Base-by-base conservation (phyloP, 140 eudicot genomes). In the Bidens hawaiensis region DNA sequence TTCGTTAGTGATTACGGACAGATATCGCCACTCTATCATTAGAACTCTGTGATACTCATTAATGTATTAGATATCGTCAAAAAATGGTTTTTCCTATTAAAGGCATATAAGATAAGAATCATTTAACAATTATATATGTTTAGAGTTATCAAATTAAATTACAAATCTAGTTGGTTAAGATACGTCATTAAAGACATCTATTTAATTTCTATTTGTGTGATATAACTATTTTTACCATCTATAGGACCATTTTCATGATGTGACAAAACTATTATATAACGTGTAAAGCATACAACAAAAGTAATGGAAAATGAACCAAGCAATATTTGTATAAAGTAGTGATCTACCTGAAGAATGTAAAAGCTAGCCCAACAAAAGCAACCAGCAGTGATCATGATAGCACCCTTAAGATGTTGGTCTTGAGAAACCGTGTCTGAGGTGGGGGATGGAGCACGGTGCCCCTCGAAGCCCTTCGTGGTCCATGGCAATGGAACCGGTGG, bases 311-410 rank as follows among this genome's bases (percentile, higher is more conserved):
- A 45, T 0, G 36, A 62, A 67, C 61, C 13, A n/a, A 47, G 61
- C 19, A 17, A 60, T n/a, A 48, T 1, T 4, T 4, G 13, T 8
- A 27, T 6, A 56, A 62, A 41, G 10, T 38, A 52, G 51, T 52
- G 30, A 50, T 18, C 62, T 71, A 91, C 96, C 81, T 91, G 99
- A 23, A 91, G 87, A 43, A 84, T 81, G 83, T 78, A 65, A 70
- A 91, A 91, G 65, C 67, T 56, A 27, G 96, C 90, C 99, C 96
- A 87, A 64, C 89, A 76, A 42, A 82, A 41, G 47, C 99, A 91
- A 65, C 89, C 96, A 3, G 79, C 75, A 12, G 72, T 30, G 57
- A 91, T 81, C 96, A 91, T 82, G 60, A 84, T 36, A 62, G 93
- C 73, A 18, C 99, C 99, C 78, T 80, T 87, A 43, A 91, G 28